Base-by-base conservation (phyloP, 305 asterid species). In the Fraxinus nigra region DNA sequence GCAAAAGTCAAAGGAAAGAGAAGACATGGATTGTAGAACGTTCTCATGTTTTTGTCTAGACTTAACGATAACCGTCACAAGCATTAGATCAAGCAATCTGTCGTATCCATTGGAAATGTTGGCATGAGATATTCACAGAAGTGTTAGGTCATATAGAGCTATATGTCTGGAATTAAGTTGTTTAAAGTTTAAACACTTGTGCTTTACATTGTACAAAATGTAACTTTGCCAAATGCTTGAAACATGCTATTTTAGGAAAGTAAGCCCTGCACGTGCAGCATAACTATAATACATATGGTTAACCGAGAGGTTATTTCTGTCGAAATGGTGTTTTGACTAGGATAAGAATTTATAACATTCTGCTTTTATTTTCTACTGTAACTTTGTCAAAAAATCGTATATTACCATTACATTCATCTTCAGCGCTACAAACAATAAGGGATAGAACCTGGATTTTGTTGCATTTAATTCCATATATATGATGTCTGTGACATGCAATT, bases 1-100 rank as follows among this genome's bases (percentile, higher is more conserved):
- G 79, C 10, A 80, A 73, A 88, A 84, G 85, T 86, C 86, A 82
- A 78, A 85, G 54, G 86, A 84, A 65, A 77, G 79, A 82, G 79
- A 77, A 34, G 85, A 76, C 32, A 48, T 72, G 78, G 73, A 77
- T 59, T 30, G 76, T 40, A 9, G 72, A 84, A 77, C 40, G 74
- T 74, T 79, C 80, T 81, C 85, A 26, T 34, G 37, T 24, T 76
- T 37, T 81, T 72, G 73, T 79, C 80, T 48, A 20, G 40, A 73
- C 59, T 46, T 76, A 76, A 75, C 72, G 59, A 75, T 75, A 51
- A 75, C 30, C 20, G 51, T 72, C 77, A 54, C 14, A 76, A 51
- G 46, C 74, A 67, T 18, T 5, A 26, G 74, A 54, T 78, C 37
- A 73, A 13, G 3, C 26, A 22, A 32, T 34, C 8, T 73, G 18